Base-by-base conservation (phyloP, 176 grass and related monocot species). In the Hsuehochloa calcarea region DNA sequence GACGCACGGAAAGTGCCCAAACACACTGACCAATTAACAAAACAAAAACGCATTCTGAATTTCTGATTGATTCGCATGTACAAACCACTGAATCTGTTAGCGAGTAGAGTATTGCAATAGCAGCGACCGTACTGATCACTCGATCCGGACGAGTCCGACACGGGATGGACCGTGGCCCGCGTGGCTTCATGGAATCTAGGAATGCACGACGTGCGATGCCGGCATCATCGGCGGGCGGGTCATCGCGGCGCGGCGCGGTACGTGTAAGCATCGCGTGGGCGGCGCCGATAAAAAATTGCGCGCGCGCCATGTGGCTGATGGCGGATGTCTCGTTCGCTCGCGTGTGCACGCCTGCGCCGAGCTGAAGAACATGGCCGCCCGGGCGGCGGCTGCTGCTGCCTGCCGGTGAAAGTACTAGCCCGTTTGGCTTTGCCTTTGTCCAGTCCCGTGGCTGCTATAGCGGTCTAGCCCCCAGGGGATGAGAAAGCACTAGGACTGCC, bases 171-270 rank as follows among this genome's bases (percentile, higher is more conserved):
- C 58, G 23, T 25, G 74, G 20, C 58, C 8, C 8, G 39, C 34
- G 74, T 23, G 74, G 74, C 60, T 50, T 15, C 77, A 41, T 15
- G 78, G 78, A 80, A 80, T 67, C 62, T 39, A 34, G 40, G 61
- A 10, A 34, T 10, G 51, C 73, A 5, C 5, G 78, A 59, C 27
- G 6, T 2, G 22, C 44, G 7, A 26, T 70, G 66, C 65, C 79
- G 79, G 70, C 79, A 58, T 29, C 35, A 25, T 8, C 79, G 22
- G 49, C 63, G 17, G 34, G 19, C 39, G 39, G 39, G 39, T 40
- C 39, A 1, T 29, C 29, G 29, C 29, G 29, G 13, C 44, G 13
- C 78, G 78, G 45, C 80, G n/a, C 47, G 13, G 47, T 16, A 49
- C 47, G 13, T 15, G 47, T 16, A 19, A 6, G 15, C 47, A 47